These are phyloP conservation scores for Trichopus zeylanicus DNA, from an alignment of 116 monocot genomes.

Conservation along the genomic window DNA sequence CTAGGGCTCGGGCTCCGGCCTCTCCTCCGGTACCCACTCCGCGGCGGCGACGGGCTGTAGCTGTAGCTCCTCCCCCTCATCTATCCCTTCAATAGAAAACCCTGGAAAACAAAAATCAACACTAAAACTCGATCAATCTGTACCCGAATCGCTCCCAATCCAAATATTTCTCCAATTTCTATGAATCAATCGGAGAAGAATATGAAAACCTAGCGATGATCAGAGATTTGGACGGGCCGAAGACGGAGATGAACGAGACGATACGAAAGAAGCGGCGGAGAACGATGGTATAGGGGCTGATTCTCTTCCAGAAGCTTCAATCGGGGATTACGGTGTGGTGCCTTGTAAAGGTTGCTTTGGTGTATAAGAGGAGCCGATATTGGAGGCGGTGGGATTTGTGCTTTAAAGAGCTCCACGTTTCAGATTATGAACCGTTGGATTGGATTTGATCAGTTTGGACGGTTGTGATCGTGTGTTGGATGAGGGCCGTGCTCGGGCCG, in stretches of 20 bases:
- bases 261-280: neutral
- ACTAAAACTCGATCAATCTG: neutral
- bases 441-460: no score
- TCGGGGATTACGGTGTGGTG: no score
- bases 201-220: neutral
- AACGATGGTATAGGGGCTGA: neutral
- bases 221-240: neutral
- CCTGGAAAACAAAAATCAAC: neutral
- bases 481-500: no score
- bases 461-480: no score
- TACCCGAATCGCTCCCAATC: neutral
- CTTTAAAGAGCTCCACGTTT: no score
- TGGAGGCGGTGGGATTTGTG: no score
- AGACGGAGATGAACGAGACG: neutral
- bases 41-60: conserved; percentile 38
- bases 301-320: neutral
- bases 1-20: conserved; percentile 35
- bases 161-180: neutral
- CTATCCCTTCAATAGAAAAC: neutral
- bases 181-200: neutral
- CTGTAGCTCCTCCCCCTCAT: conserved; percentile 38
- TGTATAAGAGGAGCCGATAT: no score
- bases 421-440: no score
- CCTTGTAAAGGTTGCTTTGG: no score
- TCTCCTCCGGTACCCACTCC: conserved; percentile 30